Percentiles rank a stretch among this genome's conserved stretches.
These are phyloP conservation scores for Trichaptum fuscoviolaceum DNA, from an alignment of 768 basidiomycete genomes.

Conservation along the genomic window DNA sequence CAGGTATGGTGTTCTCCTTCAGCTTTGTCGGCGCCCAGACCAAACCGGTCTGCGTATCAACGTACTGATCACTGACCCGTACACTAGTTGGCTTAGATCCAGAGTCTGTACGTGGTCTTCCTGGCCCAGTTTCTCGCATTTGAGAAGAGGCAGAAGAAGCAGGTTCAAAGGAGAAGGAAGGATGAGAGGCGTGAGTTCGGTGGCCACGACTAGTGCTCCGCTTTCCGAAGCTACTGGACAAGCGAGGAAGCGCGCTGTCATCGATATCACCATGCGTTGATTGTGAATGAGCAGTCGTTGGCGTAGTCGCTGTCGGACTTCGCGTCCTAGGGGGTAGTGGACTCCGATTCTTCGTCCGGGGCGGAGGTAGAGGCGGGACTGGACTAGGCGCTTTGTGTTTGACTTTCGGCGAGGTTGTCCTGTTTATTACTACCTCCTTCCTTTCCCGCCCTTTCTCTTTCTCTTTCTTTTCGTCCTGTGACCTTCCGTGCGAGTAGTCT, in stretches of 20 bases:
- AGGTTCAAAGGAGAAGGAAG: slow-evolving; percentile 64
- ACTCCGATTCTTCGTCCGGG: not conserved
- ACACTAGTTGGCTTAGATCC: not conserved
- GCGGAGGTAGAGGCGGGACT: not conserved
- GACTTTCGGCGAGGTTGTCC: not conserved
- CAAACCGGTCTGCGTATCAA: slow-evolving; percentile 65
- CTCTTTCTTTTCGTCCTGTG: not conserved
- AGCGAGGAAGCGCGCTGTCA: not conserved
- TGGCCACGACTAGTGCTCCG: not conserved
- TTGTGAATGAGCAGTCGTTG: not conserved
- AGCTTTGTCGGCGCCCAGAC: slow-evolving; percentile 69
- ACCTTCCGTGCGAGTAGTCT: not conserved
- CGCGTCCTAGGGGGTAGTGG: not conserved
- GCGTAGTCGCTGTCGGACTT: not conserved
- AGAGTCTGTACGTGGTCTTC: not conserved
- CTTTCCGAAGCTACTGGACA: slow-evolving; percentile 1
- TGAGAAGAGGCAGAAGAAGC: slow-evolving; percentile 41
- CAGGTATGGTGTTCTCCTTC: slow-evolving; percentile 52
- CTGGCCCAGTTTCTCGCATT: not conserved
- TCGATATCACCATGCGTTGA: not conserved
- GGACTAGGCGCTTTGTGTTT: slow-evolving; percentile 1
- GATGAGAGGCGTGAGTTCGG: slow-evolving; percentile 37
- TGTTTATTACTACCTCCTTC: not conserved
- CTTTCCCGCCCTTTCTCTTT: not conserved
- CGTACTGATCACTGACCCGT: slow-evolving; percentile 48